Evolutionary conservation across 2,329 filamentous ascomycete genomes (phyloP).

Genomic region (Fusarium sp.): DNA sequence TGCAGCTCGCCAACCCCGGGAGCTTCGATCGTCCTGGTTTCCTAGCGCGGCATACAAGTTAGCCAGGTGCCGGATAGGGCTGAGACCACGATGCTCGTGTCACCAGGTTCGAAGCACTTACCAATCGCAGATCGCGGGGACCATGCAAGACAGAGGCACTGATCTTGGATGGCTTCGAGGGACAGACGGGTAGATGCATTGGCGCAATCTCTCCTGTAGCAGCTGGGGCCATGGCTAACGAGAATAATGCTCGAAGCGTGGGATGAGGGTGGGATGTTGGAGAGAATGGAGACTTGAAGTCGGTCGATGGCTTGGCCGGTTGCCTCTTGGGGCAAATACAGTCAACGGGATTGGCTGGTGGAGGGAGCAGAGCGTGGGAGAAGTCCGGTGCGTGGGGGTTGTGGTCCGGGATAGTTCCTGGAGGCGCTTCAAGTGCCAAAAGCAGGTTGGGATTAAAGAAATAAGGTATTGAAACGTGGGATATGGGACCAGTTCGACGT

Average conservation of each 20-base stretch:
- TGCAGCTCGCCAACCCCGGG: slow-evolving; percentile 65
- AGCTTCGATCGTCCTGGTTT: slow-evolving; percentile 58
- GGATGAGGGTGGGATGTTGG: slow-evolving; percentile 64
- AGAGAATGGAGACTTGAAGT: slow-evolving; percentile 40
- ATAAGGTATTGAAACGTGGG: slow-evolving; percentile 21
- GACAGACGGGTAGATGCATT: slow-evolving; percentile 54
- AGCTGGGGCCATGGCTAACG: slow-evolving; percentile 58
- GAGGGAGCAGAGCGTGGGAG: slow-evolving; percentile 40
- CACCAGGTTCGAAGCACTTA: slow-evolving; percentile 47
- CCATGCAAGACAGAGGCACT: slow-evolving; percentile 66
- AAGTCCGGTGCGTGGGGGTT: slow-evolving; percentile 42
- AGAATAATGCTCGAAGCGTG: slow-evolving; percentile 56
- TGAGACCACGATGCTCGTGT: slow-evolving; percentile 25
- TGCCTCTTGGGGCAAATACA: slow-evolving; percentile 45
- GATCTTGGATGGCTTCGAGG: slow-evolving; percentile 55
- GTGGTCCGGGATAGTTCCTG: slow-evolving; percentile 37
- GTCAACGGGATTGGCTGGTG: slow-evolving; percentile 44
- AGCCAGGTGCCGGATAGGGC: slow-evolving; percentile 37
- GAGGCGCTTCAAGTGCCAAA: slow-evolving; percentile 37
- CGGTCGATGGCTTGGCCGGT: slow-evolving; percentile 44
- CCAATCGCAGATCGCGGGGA: slow-evolving; percentile 63
- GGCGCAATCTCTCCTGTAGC: slow-evolving; percentile 55
- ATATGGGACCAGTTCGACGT: slow-evolving; percentile 24
- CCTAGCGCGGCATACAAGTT: slow-evolving; percentile 50
- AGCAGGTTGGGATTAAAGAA: slow-evolving; percentile 26